phyloP scores from a whole-genome alignment of 495 filamentous ascomycete species.

The Glonium stellatum region DNA sequence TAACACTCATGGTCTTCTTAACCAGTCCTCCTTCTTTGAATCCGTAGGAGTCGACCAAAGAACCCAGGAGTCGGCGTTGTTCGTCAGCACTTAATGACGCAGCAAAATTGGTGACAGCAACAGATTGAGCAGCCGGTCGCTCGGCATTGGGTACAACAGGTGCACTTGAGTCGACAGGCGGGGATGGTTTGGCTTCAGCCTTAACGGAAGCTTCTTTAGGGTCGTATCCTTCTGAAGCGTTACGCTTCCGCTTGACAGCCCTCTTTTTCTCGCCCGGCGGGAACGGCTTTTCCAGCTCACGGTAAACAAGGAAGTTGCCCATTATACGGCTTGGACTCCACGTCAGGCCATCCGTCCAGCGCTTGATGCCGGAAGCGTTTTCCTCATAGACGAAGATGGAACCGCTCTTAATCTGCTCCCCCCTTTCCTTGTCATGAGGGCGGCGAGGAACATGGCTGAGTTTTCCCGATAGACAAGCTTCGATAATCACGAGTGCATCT shows the following conservation, averaged over 20 bases:
- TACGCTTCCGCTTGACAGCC: conserved; percentile 45
- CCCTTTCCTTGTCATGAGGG: conserved; percentile 77
- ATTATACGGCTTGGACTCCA: conserved; percentile 90
- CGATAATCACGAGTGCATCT: conserved; percentile 26
- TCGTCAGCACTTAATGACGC: conserved; percentile 29
- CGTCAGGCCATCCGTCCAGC: conserved; percentile 84
- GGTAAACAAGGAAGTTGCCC: conserved; percentile 83
- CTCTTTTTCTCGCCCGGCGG: conserved; percentile 85
- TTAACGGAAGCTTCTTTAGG: background rate
- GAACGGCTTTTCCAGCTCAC: conserved; percentile 74
- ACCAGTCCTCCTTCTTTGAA: conserved; percentile 80
- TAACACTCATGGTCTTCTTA: conserved; percentile 87
- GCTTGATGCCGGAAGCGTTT: conserved; percentile 78
- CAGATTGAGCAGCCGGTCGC: conserved; percentile 16
- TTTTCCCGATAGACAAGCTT: conserved; percentile 53
- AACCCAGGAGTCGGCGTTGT: conserved; percentile 65
- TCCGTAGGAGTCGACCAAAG: conserved; percentile 75
- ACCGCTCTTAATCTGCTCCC: conserved; percentile 67
- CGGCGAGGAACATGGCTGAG: conserved; percentile 70
- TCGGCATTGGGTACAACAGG: conserved; percentile 13
- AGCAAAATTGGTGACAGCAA: conserved; percentile 23
- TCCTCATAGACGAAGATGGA: conserved; percentile 88
- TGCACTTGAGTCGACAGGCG: conserved; percentile 13
- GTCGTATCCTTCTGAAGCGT: conserved; percentile 1
- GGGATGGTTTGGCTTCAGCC: background rate